Conservation (phyloP, 805 yeast species). For the Naumovozyma castellii region DNA sequence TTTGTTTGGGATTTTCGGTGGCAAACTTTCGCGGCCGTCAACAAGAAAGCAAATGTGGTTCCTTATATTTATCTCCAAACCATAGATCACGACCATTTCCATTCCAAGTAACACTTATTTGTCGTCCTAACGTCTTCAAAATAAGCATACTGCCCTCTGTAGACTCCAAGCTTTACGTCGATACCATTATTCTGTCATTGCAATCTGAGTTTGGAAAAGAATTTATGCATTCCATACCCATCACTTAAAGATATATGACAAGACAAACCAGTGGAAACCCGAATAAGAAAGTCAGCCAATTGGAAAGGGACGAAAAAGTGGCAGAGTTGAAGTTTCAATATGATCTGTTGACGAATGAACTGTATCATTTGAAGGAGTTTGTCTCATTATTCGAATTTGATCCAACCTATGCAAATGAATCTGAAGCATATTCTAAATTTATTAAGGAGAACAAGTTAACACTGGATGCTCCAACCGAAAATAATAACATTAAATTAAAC, state of each 20-base stretch:
- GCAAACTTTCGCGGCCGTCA: neutral
- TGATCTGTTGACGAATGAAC: slow-evolving; percentile 45
- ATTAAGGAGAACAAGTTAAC: slow-evolving; percentile 16
- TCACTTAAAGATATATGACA: neutral
- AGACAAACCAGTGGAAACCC: no score
- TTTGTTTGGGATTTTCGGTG: no score
- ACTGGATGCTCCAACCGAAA: slow-evolving; percentile 4
- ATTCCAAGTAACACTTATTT: neutral
- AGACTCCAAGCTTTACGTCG: slow-evolving; percentile 3
- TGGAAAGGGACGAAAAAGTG: slow-evolving; percentile 22
- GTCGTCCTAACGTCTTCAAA: neutral
- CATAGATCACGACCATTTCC: slow-evolving; percentile 1
- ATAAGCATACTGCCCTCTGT: slow-evolving; percentile 6
- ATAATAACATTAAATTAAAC: slow-evolving; percentile 8
- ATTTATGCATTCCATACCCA: neutral
- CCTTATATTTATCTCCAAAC: no score
- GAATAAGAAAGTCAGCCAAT: neutral
- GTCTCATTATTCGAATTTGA: slow-evolving; percentile 55
- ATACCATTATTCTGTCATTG: slow-evolving; percentile 1
- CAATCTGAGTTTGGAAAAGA: neutral
- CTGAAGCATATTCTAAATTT: slow-evolving; percentile 31
- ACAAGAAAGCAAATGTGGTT: neutral
- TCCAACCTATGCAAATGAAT: slow-evolving; percentile 34
- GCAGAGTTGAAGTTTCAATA: slow-evolving; percentile 39
- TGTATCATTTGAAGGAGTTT: slow-evolving; percentile 54